Conservation (phyloP, 75 land plant species). For the Selaginella tamariscina region DNA sequence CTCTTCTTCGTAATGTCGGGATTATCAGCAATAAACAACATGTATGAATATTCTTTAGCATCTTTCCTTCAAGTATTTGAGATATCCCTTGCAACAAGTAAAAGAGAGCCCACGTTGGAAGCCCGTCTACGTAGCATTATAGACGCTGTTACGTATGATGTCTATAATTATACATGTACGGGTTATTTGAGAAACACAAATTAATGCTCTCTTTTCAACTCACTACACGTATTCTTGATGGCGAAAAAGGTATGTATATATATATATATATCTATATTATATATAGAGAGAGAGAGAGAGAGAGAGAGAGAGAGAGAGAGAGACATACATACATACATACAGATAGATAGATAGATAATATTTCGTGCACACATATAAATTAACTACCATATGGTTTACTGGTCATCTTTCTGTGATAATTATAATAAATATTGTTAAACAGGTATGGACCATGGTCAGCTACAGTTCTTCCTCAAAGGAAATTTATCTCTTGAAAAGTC, state of each 20-base stretch:
- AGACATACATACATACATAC: too few relatives aligned
- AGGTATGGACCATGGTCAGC: slow-evolving; percentile 15
- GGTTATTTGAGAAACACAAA: slow-evolving; percentile 33
- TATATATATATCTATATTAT: too few relatives aligned
- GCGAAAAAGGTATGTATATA: too few relatives aligned
- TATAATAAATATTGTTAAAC: too few relatives aligned
- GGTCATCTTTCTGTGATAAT: too few relatives aligned
- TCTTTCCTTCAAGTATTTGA: slow-evolving; percentile 25
- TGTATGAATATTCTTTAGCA: slow-evolving; percentile 32
- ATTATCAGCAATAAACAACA: slow-evolving; percentile 27
- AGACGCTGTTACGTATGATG: slow-evolving; percentile 29
- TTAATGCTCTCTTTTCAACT: slow-evolving; percentile 30
- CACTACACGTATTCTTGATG: slow-evolving; percentile 22
- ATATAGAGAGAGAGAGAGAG: too few relatives aligned
- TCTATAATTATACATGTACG: slow-evolving; percentile 29
- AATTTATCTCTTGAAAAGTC: slow-evolving; percentile 27
- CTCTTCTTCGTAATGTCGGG: slow-evolving; percentile 26
- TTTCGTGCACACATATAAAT: too few relatives aligned
- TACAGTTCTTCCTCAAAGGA: slow-evolving; percentile 28
- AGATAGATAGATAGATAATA: too few relatives aligned
- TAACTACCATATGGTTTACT: too few relatives aligned
- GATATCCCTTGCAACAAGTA: slow-evolving; percentile 27
- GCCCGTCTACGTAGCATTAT: slow-evolving; percentile 26
- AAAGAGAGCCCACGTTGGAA: slow-evolving; percentile 17
- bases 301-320: too few relatives aligned